phyloP scores from a whole-genome alignment of 129 eudicot species.

The Escallonia herrerae region DNA sequence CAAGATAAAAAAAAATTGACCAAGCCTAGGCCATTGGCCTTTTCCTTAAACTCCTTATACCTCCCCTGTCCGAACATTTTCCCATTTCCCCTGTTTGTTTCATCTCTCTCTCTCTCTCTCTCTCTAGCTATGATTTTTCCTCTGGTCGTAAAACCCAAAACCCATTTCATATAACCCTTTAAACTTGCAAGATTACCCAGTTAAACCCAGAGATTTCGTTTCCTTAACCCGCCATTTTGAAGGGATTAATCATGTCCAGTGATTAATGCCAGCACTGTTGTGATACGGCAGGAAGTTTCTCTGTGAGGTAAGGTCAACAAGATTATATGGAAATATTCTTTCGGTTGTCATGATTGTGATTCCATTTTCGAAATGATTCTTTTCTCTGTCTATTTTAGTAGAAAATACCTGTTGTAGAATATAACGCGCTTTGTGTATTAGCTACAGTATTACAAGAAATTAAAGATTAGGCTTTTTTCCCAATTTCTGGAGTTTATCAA shows the following conservation, averaged over 20 bases:
- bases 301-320: neutral
- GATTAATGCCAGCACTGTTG: slow-evolving; percentile 3
- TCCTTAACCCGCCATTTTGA: slow-evolving; percentile 24
- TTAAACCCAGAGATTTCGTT: neutral
- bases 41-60: slow-evolving; percentile 26
- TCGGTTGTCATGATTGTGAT: neutral
- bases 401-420: no score
- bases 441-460: neutral
- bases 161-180: neutral
- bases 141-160: neutral
- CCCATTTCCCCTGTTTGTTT: slow-evolving; percentile 8
- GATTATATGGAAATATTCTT: no score
- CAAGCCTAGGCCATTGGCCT: neutral
- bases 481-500: neutral
- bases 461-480: neutral
- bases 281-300: neutral
- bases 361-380: neutral
- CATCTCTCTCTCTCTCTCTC: slow-evolving; percentile 14
- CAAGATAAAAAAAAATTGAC: neutral
- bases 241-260: neutral
- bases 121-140: neutral
- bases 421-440: no score
- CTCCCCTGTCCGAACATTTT: slow-evolving; percentile 11
- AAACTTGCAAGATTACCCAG: neutral
- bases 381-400: no score